Percentiles rank a stretch among this genome's conserved stretches.
Evolutionary conservation across 371 early-diverging fungal species (phyloP).

Genomic region (Mortierella sp.): DNA sequence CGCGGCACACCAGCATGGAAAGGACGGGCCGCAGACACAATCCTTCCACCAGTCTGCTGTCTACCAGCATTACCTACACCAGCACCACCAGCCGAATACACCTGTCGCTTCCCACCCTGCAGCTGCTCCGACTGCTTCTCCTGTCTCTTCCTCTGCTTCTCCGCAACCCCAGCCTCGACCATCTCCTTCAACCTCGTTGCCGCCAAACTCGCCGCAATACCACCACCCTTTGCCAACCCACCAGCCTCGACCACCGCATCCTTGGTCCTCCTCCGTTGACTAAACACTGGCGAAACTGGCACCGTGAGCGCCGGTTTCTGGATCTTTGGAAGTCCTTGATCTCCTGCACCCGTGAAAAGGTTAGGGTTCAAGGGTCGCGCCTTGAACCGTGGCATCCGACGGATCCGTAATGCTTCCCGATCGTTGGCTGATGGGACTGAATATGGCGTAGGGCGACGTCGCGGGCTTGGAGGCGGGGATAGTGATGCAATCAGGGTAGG

Average conservation of each 20-base stretch:
- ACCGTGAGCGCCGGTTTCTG: conserved; percentile 39
- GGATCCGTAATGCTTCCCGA: conserved; percentile 32
- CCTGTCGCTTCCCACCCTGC: background rate
- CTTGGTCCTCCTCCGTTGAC: conserved; percentile 11
- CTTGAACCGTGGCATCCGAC: conserved; percentile 36
- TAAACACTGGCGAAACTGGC: conserved; percentile 44
- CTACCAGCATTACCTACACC: background rate
- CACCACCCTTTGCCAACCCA: background rate
- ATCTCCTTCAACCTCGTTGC: conserved; percentile 16
- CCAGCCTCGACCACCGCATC: background rate
- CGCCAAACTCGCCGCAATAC: background rate
- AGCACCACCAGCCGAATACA: background rate
- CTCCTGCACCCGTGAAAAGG: conserved; percentile 53
- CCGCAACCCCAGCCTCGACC: background rate
- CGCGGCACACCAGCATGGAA: background rate
- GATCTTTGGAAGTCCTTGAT: conserved; percentile 44
- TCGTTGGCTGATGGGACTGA: conserved; percentile 31
- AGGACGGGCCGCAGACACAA: background rate
- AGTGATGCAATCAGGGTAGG: conserved; percentile 39
- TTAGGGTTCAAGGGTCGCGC: conserved; percentile 49
- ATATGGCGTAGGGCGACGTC: conserved; percentile 37
- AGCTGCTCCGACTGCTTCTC: background rate
- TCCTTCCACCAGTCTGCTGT: background rate
- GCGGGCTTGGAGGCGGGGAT: conserved; percentile 33
- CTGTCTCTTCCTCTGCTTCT: background rate